Base-by-base conservation (phyloP, 306 rosid species). In the Myrica gale region DNA sequence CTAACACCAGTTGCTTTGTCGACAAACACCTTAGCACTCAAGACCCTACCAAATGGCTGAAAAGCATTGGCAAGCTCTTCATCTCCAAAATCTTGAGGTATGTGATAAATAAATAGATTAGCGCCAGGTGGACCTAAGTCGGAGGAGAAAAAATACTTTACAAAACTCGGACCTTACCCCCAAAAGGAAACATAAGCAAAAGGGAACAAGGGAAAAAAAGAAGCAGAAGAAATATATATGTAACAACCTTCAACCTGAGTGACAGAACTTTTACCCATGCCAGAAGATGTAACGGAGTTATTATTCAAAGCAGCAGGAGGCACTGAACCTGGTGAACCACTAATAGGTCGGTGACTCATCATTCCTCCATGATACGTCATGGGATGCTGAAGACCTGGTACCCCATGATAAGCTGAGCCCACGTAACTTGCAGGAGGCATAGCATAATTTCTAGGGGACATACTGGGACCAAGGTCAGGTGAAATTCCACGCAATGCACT, bases 81-180 rank as follows among this genome's bases (percentile, higher is more conserved):
- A 80, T 96, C 99, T 66, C 97, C 99, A 81, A 53, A 96, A 78
- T 96, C 99, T 90, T 91, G 99, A 73, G 99, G 99, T 88, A 96
- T 90, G 89, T 96, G 99, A 85, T 92, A 96, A 81, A 96, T 96
- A 88, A 96, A 96, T 61, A 96, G 87, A 84, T 96, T 96, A 75
- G 99, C 99, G 69, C 99, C 99, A 26, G 92, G 96, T 61, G 99
- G 99, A 76, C 99, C 99, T 96, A 76, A 55, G 74, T 84, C 68
- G 78, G 61, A 76, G 81, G 76, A 89, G 71, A 78, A 21, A 21
- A 68, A 84, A 72, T 19, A 52, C 82, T 60, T 63, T 78, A 74
- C 32, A 73, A 42, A 76, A 71, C 74, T 77, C 74, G 52, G 42
- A 39, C 69, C 74, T 66, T 58, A 54, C 23, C 60, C 50, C 32